Base-by-base conservation (phyloP, 441 rosid genomes). In the Raphanus hybrid region DNA sequence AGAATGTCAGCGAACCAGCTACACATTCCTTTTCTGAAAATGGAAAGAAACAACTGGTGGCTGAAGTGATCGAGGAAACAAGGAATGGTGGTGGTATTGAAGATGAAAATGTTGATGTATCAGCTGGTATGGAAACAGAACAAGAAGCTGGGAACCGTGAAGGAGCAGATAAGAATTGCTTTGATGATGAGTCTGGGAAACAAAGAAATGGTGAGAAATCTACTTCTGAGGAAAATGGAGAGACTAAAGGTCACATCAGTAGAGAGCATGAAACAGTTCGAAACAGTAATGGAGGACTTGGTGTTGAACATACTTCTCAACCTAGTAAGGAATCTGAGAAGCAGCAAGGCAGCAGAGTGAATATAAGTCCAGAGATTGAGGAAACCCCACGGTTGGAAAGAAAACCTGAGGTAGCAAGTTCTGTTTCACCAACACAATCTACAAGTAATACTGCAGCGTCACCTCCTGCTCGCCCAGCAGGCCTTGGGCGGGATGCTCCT, bases 401-500 rank as follows among this genome's bases (percentile, higher is more conserved):
- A 63, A 81, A 80, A 70, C 41, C 67, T 52, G 84, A 87, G 78
- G 71, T 45, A 74, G 69, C 67, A 34, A 70, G 52, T 64, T 54
- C 71, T 74, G 83, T 80, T 63, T 78, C 90, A 41, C 78, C 91
- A 23, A 74, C 89, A 14, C 87, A 70, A 64, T 85, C 80, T 73
- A 72, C 82, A 69, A 20, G 82, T 63, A 85, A 64, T 79, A 59
- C 86, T 77, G 81, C 90, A 55, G 62, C 75, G 1, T 23, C 12
- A 62, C 75, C 84, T 23, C 83, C 92, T 77, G 75, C 85, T 82
- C 93, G 88, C 64, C 99, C 99, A 58, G 97, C 93, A 71, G 99
- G 99, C 57, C 98, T 92, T 69, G 97, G 98, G 9, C 90, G 89
- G 54, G 96, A 90, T 82, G 93, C 92, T 60, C 91, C 97, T 6